Conservation (phyloP, 1,284 basidiomycete genomes). For the Paramarasmius palmivorus region DNA sequence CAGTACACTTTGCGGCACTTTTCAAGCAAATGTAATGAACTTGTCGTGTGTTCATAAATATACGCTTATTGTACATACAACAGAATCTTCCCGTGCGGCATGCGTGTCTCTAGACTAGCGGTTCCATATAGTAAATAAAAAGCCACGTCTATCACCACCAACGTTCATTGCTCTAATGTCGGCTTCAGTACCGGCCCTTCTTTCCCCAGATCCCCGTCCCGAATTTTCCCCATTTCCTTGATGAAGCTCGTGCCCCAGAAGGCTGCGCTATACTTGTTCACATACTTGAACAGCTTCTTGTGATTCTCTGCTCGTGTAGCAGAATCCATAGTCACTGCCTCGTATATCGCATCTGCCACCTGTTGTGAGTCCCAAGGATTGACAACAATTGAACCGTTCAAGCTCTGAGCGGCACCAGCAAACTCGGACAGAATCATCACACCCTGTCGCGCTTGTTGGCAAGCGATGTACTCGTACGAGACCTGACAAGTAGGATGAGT, state of each 20-base stretch:
- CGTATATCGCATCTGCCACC: constrained; percentile 94
- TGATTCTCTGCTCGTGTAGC: constrained; percentile 88
- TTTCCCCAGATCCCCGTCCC: constrained; percentile 40
- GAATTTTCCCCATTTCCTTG: constrained; percentile 73
- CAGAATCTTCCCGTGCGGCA: too few species aligned
- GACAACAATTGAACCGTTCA: constrained; percentile 92
- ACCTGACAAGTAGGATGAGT: constrained; percentile 54
- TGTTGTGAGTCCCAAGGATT: constrained; percentile 97
- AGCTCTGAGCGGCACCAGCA: constrained; percentile 94
- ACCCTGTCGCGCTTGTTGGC: constrained; percentile 90
- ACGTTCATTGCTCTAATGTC: constrained; percentile 31
- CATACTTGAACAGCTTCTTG: constrained; percentile 93
- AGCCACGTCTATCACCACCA: neutral
- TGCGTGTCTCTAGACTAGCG: too few species aligned
- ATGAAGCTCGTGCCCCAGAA: constrained; percentile 94
- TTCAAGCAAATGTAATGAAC: too few species aligned
- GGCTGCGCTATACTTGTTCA: constrained; percentile 90
- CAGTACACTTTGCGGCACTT: constrained; percentile 83
- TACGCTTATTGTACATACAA: too few species aligned
- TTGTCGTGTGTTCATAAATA: too few species aligned
- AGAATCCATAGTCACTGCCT: constrained; percentile 88
- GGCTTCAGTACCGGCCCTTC: constrained; percentile 37
- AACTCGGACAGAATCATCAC: constrained; percentile 99
- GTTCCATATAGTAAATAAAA: too few species aligned
- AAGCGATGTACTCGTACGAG: constrained; percentile 99